A percentile compares a stretch with the other conserved stretches of the same genome.
phyloP scores from a whole-genome alignment of 2,329 filamentous ascomycete species.

The Teratosphaeria zuluensis region DNA sequence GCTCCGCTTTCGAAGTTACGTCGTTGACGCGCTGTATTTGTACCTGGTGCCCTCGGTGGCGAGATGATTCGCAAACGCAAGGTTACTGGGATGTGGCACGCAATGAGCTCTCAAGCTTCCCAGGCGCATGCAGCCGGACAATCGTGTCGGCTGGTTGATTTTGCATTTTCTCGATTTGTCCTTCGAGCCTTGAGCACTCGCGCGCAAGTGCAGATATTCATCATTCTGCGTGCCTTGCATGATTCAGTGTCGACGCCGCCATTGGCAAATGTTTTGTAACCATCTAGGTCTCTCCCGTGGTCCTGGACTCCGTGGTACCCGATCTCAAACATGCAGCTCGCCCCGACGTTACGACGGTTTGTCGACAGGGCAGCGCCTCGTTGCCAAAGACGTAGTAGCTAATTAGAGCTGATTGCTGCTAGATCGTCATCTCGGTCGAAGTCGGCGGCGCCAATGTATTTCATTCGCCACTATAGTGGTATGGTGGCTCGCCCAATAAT shows the following conservation, averaged over 20 bases:
- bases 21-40: background rate
- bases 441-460: background rate
- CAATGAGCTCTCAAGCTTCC: background rate
- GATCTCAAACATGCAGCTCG: background rate
- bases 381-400: background rate
- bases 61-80: background rate
- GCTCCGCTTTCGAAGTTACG: background rate
- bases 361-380: background rate
- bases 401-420: background rate
- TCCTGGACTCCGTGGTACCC: background rate
- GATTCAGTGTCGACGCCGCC: background rate
- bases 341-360: background rate
- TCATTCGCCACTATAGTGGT: background rate
- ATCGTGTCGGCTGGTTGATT: background rate
- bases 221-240: background rate
- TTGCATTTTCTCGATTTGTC: too few species aligned
- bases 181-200: background rate
- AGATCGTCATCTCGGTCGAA: background rate
- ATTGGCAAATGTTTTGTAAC: background rate
- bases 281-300: background rate
- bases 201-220: background rate
- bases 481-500: background rate
- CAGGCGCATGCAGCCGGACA: background rate
- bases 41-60: background rate
- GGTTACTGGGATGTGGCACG: background rate